phyloP scores from a whole-genome alignment of 176 grass and related monocot species.

The Elymus sibiricus region DNA sequence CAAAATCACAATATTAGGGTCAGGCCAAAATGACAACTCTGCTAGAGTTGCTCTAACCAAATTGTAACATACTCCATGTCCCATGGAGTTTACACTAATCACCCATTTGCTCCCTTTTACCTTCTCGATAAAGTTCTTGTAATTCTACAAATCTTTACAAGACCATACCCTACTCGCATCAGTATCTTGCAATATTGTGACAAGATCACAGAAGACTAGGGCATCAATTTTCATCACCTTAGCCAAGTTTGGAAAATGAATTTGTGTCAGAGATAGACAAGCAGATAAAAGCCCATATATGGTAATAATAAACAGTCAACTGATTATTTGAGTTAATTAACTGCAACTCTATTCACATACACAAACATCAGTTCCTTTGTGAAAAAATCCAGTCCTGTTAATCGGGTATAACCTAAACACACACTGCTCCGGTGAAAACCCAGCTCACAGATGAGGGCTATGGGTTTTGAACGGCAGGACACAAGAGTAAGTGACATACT shows the following conservation, averaged over 20 bases:
- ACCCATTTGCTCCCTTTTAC: too few species aligned
- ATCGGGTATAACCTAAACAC: not conserved
- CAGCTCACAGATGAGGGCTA: conserved; percentile 49
- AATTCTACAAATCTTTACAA: too few species aligned
- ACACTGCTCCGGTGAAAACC: not conserved
- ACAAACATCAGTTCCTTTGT: not conserved
- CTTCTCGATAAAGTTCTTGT: too few species aligned
- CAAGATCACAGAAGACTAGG: too few species aligned
- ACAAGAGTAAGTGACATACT: conserved; percentile 97
- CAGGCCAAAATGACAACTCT: too few species aligned
- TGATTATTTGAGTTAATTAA: not conserved
- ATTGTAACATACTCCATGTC: too few species aligned
- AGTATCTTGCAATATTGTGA: too few species aligned
- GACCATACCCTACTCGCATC: too few species aligned
- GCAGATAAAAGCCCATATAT: not conserved
- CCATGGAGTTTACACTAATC: too few species aligned
- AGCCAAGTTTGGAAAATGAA: not conserved
- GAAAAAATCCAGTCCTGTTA: not conserved
- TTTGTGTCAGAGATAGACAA: not conserved
- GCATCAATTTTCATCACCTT: not conserved
- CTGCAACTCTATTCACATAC: not conserved
- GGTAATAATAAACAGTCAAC: not conserved
- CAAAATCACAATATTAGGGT: too few species aligned
- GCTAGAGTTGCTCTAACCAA: too few species aligned
- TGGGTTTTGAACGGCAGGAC: conserved; percentile 80